Base-by-base conservation (phyloP, 2,329 filamentous ascomycete species). In the Sclerotinia glacialis region DNA sequence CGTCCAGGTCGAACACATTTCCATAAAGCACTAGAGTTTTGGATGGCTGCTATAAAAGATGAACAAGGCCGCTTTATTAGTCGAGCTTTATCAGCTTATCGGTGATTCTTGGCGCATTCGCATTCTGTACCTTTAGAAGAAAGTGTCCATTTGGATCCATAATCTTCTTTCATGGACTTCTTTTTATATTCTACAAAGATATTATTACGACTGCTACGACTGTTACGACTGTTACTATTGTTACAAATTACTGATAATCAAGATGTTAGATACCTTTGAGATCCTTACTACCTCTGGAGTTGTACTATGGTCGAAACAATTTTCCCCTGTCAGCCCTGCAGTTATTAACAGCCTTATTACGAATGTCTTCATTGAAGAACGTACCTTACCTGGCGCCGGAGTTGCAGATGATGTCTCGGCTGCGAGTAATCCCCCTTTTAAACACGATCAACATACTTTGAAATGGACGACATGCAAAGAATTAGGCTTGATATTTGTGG, bases 301-400 rank as follows among this genome's bases (percentile, higher is more conserved):
- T 70, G 95, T 99, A 67, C 86, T 99, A 65, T 99, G 95, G 95
- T 97, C 94, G 69, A 89, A 91, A 77, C 89, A 88, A 34, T 97
- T 94, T 78, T 87, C 89, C 65, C 85, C 89, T 2, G 87, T 96
- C 76, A 93, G 88, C 77, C 86, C 91, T 53, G 88, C 90, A 73
- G 83, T 97, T 71, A 89, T 99, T 82, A 97, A 99, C 82, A 90
- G 87, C 81, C 89, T 99, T 78, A 97, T 99, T 79, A 89, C 89
- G 77, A 93, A 98, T 79, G 92, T 97, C 76, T 97, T 99, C 78
- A 97, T 99, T 76, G 95, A 99, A 80, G 94, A 97, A 82, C 93
- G 91, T 78, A 85, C 86, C 68, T 84, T 87, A 67, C 79, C 81
- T 23, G 80, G 80, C 42, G 83, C 83, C 61, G 82, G 84, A 64